These are phyloP conservation scores for Chalciporus chontae DNA, from an alignment of 768 basidiomycete genomes.

Conservation along the genomic window DNA sequence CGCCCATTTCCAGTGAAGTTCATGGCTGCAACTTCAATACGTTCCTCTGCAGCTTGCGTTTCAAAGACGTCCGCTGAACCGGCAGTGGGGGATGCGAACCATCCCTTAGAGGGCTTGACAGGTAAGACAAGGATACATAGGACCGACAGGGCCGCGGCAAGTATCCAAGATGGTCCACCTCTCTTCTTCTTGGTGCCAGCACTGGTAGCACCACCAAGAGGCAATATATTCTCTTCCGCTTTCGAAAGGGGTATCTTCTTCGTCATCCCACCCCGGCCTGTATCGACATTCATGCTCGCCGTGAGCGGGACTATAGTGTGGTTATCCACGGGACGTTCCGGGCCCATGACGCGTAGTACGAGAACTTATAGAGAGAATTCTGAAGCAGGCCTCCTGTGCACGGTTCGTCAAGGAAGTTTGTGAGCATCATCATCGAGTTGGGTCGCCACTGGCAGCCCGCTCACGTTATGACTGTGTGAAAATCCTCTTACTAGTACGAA, in stretches of 20 bases:
- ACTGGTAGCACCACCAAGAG: background rate
- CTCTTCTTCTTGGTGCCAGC: slow-evolving; percentile 5
- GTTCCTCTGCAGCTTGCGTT: background rate
- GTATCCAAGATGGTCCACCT: slow-evolving; percentile 9
- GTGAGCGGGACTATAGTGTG: background rate
- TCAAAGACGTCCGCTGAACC: background rate
- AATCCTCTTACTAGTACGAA: too few relatives aligned
- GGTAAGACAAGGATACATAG: slow-evolving; percentile 18
- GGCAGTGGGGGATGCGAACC: background rate
- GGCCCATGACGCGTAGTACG: background rate
- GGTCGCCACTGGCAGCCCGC: too few relatives aligned
- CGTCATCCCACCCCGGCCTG: background rate
- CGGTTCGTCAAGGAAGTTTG: too few relatives aligned
- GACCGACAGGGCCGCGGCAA: slow-evolving; percentile 14
- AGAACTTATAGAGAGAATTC: background rate
- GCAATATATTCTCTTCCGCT: slow-evolving; percentile 1
- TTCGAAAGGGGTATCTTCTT: slow-evolving; percentile 1
- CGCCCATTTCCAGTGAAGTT: slow-evolving; percentile 29
- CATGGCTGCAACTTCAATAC: background rate
- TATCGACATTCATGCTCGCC: background rate
- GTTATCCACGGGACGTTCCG: background rate
- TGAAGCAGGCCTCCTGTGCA: background rate
- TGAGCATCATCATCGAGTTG: too few relatives aligned
- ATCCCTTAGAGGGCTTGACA: slow-evolving; percentile 1
- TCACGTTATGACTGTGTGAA: too few relatives aligned